Evolutionary conservation across 2,329 filamentous ascomycete species (phyloP), one percentile per base, ranked within the genome.

Genomic region (Rhynchosporium secalis): DNA sequence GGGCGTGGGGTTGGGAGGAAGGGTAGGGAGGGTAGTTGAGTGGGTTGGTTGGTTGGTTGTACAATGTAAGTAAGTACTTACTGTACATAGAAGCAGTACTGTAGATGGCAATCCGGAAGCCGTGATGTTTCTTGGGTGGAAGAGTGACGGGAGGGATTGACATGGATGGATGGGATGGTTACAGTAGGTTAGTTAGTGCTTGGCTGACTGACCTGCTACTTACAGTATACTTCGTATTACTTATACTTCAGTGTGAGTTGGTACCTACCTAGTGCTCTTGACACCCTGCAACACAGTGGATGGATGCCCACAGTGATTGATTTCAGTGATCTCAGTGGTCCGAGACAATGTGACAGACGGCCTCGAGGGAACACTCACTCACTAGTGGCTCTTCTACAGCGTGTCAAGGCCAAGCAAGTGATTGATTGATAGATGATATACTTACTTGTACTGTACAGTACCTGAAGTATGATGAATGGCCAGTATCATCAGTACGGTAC

Each of bases 391-490:
- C 33, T 45, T 49, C 28, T 33, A 51, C 48, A 51, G 48, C 48
- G 48, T 51, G 55, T 57, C 55, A 57, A 56, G 40, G 29, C 58
- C n/a, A 20, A 49, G 46, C n/a, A 20, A 49, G 46, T 38, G 33
- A 33, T 20, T 20, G 20, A 20, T 20, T 20, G 20, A 20, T 20
- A 20, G 20, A 20, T 20, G 20, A 20, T 20, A 20, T 20, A 20
- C 20, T 20, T 20, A 20, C 20, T 20, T 20, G 20, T 20, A 20
- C 20, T 20, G 1, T 20, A 20, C 20, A 1, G 1, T 20, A 20
- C 20, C 20, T 20, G 20, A 20, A 20, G 20, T 20, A 20, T 20
- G 20, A 46, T 41, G 28, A 49, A 41, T 51, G 52, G 52, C 45
- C 38, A 40, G 28, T 40, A 51, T 33, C 59, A 51, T 33, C 59